Evolutionary conservation across 1,284 basidiomycete species (phyloP), one percentile per base, ranked within the genome.

Genomic region (Puccinia horiana): DNA sequence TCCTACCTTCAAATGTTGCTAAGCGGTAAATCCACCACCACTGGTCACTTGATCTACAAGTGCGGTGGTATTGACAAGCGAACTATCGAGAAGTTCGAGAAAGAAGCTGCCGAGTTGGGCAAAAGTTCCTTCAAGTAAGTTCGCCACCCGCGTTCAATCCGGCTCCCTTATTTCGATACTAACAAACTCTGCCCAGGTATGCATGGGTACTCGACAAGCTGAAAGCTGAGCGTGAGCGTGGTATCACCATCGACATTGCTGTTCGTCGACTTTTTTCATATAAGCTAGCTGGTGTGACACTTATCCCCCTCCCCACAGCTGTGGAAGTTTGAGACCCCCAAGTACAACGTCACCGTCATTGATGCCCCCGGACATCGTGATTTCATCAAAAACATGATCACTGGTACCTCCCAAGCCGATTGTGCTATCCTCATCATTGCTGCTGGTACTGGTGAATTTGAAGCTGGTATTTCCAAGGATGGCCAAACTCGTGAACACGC

Each of bases 331-430:
- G 95, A 98, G 90, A 84, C 84, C 67, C 83, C 83, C 75, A 84
- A 86, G 87, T 88, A 88, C 88, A 86, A 86, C 84, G 87, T 88
- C 84, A 88, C 88, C 93, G 94, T 96, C 90, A 96, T 96, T 86
- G 96, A 98, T 88, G 97, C 96, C 89, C 97, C 96, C 82, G 97
- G 96, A 88, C 97, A 99, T 90, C 95, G 96, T 93, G 97, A 99
- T 89, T 99, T 99, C 90, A 99, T 99, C 92, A 99, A 99, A 91
- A 99, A 98, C 94, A 98, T 98, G 95, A 98, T 98, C 88, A 98
- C 95, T 84, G 96, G 96, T 92, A 99, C 96, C 88, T 98, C 96
- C 87, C 96, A 98, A 92, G 96, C 96, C 88, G 96, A 98, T 89
- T 98, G 96, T 88, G 96, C 95, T 88, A 93, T 99, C 88, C 95